Base-by-base conservation (phyloP, 805 yeast species). In the Groenewaldozyma salmanticensis region DNA sequence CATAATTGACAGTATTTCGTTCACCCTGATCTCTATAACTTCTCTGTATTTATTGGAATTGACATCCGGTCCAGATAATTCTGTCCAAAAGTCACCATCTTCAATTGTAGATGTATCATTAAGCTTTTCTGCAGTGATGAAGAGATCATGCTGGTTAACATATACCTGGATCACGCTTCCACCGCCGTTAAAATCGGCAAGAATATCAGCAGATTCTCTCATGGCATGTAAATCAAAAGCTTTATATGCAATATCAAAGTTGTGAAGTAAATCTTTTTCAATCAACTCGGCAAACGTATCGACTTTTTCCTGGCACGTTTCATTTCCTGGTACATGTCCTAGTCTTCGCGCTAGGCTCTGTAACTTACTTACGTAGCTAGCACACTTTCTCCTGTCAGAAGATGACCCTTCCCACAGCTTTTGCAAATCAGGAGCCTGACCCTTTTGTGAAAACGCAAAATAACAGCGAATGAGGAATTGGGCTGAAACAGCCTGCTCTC, bases 171-270 rank as follows among this genome's bases (percentile, higher is more conserved):
- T 81, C 5, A 88, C 90, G 44, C 81, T 78, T 7, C 74, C 70
- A 9, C 96, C 96, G 16, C 86, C 90, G 55, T 90, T 88, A 65
- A 79, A 90, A 46, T 78, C 83, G 40, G 77, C 73, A 38, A 88
- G 66, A 15, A 87, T 74, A 38, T 75, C 75, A 0, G 96, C 85
- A 20, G 61, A 72, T 42, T 79, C 86, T 52, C 74, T 77, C 81
- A 92, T 78, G 40, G 74, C 74, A n/a, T 67, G 66, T 50, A 76
- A 72, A 50, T 85, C 80, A 45, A 77, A 78, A 20, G 72, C 74
- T 43, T 76, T 74, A 50, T 82, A 83, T n/a, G 86, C 85, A 19
- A 71, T 67, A 51, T 79, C 81, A 51, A 90, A 90, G 42, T 74
- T 73, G 32, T 73, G 74, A 39, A 90, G 64, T 41, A 88, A 64